A percentile compares a stretch with the other conserved stretches of the same genome.
phyloP scores from a whole-genome alignment of 2,329 filamentous ascomycete genomes.

The Pestalotiopsis sp. region DNA sequence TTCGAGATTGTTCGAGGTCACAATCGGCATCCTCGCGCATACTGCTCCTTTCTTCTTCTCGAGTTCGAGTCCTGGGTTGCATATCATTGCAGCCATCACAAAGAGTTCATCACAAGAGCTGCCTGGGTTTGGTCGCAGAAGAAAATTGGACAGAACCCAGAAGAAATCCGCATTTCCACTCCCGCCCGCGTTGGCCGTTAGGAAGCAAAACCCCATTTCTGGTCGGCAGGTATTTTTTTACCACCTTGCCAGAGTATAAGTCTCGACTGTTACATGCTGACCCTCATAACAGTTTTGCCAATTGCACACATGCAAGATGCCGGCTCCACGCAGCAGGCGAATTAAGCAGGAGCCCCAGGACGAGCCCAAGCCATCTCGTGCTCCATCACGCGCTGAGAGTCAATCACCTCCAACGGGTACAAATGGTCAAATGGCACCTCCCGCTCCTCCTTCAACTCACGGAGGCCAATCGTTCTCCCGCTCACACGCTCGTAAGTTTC shows the following conservation, averaged over 20 bases:
- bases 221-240: not conserved
- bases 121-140: not conserved
- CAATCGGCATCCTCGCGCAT: not conserved
- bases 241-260: not conserved
- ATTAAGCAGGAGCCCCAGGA: constrained; percentile 11
- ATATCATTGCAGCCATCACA: not conserved
- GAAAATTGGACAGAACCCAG: not conserved
- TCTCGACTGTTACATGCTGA: not conserved
- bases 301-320: not conserved
- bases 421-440: constrained; percentile 8
- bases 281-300: not conserved
- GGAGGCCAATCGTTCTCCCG: constrained; percentile 9
- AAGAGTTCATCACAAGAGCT: not conserved
- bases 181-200: not conserved
- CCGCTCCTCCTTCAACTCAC: not conserved
- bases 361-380: not conserved
- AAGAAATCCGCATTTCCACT: not conserved
- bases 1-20: not conserved
- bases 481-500: constrained; percentile 16
- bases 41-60: not conserved
- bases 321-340: not conserved
- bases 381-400: not conserved
- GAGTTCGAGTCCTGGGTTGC: not conserved
- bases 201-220: not conserved
- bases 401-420: not conserved